Percentiles rank a stretch among this genome's conserved stretches.
phyloP scores from a whole-genome alignment of 148 eudicot genomes.

The Camellia sinensis region DNA sequence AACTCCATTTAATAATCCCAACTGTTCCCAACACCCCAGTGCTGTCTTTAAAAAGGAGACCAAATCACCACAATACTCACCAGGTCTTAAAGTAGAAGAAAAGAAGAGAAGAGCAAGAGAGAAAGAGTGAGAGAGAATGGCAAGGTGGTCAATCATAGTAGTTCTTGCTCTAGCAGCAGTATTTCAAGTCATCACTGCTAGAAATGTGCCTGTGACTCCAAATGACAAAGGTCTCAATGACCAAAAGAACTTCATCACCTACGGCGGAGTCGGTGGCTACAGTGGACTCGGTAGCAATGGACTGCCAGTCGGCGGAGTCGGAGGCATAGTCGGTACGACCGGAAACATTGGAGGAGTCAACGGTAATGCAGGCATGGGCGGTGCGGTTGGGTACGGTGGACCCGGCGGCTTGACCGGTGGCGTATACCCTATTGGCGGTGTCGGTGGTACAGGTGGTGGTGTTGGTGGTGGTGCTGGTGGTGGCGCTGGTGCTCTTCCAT shows the following conservation, averaged over 20 bases:
- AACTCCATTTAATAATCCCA: conserved; percentile 26
- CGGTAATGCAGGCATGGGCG: neutral
- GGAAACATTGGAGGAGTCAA: neutral
- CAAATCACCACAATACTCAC: neutral
- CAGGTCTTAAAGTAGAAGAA: neutral
- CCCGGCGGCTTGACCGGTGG: neutral
- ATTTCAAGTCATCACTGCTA: conserved; percentile 20
- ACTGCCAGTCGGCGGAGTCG: conserved; percentile 25
- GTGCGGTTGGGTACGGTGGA: neutral
- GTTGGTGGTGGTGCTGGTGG: neutral
- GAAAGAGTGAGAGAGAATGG: conserved; percentile 19
- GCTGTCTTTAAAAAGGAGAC: conserved; percentile 18
- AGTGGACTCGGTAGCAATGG: conserved; percentile 21
- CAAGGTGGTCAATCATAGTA: conserved; percentile 23
- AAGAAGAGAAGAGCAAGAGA: neutral
- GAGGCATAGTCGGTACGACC: conserved; percentile 6
- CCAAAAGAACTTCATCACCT: conserved; percentile 37
- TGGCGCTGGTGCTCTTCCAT: conserved; percentile 1
- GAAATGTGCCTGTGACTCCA: conserved; percentile 27
- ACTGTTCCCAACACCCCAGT: neutral
- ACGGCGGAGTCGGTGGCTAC: conserved; percentile 34
- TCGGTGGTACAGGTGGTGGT: neutral
- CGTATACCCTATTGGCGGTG: too few relatives aligned
- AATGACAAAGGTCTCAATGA: conserved; percentile 6
- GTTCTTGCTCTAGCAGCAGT: conserved; percentile 24